A percentile compares a stretch with the other conserved stretches of the same genome.
Evolutionary conservation across 176 grass and related monocot genomes (phyloP).

Genomic region (Musa schizocarpa): DNA sequence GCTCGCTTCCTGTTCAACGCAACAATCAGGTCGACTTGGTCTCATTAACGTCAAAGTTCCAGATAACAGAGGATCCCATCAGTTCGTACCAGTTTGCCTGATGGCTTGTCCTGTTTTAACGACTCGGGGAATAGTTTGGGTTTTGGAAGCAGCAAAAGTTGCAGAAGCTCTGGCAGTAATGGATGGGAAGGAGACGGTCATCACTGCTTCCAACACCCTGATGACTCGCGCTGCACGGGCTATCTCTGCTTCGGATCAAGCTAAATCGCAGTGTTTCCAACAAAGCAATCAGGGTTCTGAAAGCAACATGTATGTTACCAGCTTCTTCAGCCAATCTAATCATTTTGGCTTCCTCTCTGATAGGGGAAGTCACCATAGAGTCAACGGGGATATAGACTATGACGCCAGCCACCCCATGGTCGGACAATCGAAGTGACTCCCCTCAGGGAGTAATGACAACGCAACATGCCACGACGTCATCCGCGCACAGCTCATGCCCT

Average conservation of each 20-base stretch:
- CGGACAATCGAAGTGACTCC: no score
- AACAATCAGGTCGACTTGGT: background rate
- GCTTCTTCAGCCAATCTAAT: no score
- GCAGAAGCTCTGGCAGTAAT: slow-evolving; percentile 26
- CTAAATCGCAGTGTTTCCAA: slow-evolving; percentile 32
- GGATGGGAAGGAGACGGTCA: slow-evolving; percentile 33
- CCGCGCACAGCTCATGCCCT: no score
- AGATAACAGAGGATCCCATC: no score
- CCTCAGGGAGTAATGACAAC: no score
- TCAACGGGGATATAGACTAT: no score
- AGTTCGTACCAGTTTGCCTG: no score
- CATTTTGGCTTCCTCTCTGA: no score
- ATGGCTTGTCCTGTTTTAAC: no score
- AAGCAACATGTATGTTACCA: background rate
- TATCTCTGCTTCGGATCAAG: slow-evolving; percentile 57
- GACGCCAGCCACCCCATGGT: no score
- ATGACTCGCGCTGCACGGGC: slow-evolving; percentile 43
- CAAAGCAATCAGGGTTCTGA: slow-evolving; percentile 34
- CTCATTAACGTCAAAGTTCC: background rate
- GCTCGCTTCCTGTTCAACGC: background rate
- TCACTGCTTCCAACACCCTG: slow-evolving; percentile 30
- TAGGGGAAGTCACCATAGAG: no score
- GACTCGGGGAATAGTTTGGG: slow-evolving; percentile 60
- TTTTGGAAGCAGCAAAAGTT: slow-evolving; percentile 64
- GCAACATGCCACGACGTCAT: no score